Percentiles rank a stretch among this genome's conserved stretches.
Evolutionary conservation across 129 eudicot genomes (phyloP).

Genomic region (Mikania micrantha): DNA sequence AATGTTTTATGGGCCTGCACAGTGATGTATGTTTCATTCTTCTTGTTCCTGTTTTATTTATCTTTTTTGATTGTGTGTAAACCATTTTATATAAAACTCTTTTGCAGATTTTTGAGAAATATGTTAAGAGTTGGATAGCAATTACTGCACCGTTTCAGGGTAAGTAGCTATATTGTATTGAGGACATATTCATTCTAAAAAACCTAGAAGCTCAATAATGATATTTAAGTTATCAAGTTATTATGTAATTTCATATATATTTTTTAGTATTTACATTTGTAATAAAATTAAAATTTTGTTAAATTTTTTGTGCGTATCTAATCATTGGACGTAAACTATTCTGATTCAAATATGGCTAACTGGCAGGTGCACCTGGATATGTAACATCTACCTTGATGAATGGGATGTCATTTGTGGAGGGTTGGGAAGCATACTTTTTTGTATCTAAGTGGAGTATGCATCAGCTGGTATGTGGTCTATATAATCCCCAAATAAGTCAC

Average conservation of each 20-base stretch:
- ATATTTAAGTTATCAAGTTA: no score
- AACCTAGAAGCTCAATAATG: background rate
- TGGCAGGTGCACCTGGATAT: conserved; percentile 98
- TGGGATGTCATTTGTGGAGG: conserved; percentile 84
- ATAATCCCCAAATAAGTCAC: background rate
- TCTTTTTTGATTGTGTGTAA: background rate
- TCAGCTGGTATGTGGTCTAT: conserved; percentile 67
- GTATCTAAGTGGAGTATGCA: conserved; percentile 99
- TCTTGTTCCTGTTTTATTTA: background rate
- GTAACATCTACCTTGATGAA: conserved; percentile 76
- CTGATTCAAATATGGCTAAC: background rate
- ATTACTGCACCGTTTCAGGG: conserved; percentile 96
- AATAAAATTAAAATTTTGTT: background rate
- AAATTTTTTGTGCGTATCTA: background rate
- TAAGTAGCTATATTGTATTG: conserved; percentile 23
- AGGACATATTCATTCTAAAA: background rate
- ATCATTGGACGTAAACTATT: background rate
- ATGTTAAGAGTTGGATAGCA: conserved; percentile 95
- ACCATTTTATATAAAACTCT: background rate
- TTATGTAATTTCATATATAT: background rate
- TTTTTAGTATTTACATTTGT: no score
- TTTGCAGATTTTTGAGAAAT: conserved; percentile 85
- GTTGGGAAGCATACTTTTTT: conserved; percentile 89
- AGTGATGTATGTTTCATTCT: conserved; percentile 45
- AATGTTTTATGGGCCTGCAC: conserved; percentile 86